A percentile compares a stretch with the other conserved stretches of the same genome.
Evolutionary conservation across 192 early-diverging fungal genomes (phyloP).

Genomic region (Backusella circina): DNA sequence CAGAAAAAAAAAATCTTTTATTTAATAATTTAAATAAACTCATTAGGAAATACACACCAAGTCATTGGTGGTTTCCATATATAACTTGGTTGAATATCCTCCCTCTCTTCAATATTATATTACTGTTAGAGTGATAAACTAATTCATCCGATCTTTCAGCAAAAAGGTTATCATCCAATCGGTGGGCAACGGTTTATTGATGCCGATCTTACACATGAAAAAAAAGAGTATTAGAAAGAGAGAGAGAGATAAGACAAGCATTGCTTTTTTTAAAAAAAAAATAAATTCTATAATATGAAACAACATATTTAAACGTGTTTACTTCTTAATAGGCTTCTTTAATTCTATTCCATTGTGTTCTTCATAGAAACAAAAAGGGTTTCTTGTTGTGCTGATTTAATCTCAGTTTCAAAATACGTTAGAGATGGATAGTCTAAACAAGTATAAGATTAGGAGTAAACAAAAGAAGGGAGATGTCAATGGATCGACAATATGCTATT

Average conservation of each 20-base stretch:
- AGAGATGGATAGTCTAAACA: neutral
- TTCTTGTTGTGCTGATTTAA: neutral
- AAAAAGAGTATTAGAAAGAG: too few species aligned
- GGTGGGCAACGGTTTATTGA: neutral
- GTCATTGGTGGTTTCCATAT: constrained; percentile 2
- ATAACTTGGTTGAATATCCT: neutral
- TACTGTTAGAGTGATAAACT: neutral
- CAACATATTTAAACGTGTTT: neutral
- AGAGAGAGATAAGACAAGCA: too few species aligned
- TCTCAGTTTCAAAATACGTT: neutral
- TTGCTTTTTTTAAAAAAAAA: too few species aligned
- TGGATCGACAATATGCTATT: too few species aligned
- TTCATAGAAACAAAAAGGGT: neutral
- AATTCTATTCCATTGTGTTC: neutral
- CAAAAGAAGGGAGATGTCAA: too few species aligned
- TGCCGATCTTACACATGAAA: neutral
- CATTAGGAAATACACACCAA: constrained; percentile 14
- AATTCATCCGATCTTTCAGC: too few species aligned
- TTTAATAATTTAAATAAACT: constrained; percentile 10
- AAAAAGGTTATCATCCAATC: too few species aligned
- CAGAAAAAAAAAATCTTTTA: too few species aligned
- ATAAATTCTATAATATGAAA: neutral
- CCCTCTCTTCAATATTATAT: neutral
- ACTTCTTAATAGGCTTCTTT: neutral
- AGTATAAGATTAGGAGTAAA: neutral